These are phyloP conservation scores for Claviceps maximensis DNA, from an alignment of 2,329 filamentous ascomycete species.

Conservation along the genomic window DNA sequence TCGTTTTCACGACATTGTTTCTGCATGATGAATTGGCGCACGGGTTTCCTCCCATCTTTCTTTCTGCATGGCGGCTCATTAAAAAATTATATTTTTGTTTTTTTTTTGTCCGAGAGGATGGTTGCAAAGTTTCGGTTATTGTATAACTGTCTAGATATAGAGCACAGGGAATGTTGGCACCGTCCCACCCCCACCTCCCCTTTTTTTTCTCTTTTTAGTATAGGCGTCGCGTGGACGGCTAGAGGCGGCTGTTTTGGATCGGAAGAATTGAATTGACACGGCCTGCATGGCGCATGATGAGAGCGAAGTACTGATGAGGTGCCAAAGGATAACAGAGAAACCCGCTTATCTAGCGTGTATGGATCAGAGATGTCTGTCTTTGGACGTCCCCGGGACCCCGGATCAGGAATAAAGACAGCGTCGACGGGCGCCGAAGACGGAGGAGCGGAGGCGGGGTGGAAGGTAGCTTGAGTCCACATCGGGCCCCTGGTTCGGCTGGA, in stretches of 20 bases:
- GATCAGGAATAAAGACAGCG: too few species aligned
- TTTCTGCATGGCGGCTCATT: not conserved
- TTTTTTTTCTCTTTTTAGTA: not conserved
- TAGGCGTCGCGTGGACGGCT: not conserved
- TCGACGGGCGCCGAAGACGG: too few species aligned
- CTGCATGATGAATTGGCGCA: not conserved
- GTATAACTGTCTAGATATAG: not conserved
- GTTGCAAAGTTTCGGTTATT: not conserved
- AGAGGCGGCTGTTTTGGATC: too few species aligned
- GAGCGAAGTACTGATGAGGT: too few species aligned
- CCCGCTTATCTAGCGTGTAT: too few species aligned
- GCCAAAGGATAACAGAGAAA: too few species aligned
- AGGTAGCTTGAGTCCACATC: too few species aligned
- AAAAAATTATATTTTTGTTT: not conserved
- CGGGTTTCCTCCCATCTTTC: not conserved
- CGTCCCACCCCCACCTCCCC: too few species aligned
- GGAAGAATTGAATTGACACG: not conserved
- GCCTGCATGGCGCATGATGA: not conserved
- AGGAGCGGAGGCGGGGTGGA: too few species aligned
- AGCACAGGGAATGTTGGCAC: not conserved
- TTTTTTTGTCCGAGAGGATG: not conserved
- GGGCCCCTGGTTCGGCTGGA: too few species aligned
- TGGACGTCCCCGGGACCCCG: too few species aligned
- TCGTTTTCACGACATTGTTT: not conserved
- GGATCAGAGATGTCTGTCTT: too few species aligned